Base-by-base conservation (phyloP, 2,329 filamentous ascomycete species). In the Calonectria leucothoes region DNA sequence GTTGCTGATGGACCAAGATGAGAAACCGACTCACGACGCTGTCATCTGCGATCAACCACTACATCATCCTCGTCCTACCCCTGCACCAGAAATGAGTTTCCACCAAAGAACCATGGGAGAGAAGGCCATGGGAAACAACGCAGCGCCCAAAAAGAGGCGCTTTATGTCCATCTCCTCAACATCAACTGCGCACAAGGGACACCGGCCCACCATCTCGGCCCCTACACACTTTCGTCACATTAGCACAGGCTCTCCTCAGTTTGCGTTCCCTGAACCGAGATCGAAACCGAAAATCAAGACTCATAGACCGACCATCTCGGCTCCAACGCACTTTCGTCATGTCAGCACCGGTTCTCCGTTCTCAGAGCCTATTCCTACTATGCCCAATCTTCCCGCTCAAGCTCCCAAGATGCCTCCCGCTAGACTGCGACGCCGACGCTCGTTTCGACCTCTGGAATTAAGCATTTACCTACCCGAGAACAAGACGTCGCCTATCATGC, bases 171-270 rank as follows among this genome's bases (percentile, higher is more conserved):
- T 86, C 72, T 83, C 85, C 68, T 84, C 86, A 74, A 84, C 87
- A 72, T 83, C 85, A 66, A 83, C 86, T 52, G 84, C 87, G 79
- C 89, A 61, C 23, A 61, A 39, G 55, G 31, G 55, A 27, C 55
- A 87, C 82, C 86, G 89, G 82, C 88, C 88, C 81, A 85, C 86
- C 73, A 93, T 93, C 78, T 92, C 91, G 51, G 86, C 86, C 25
- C 91, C 91, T 4, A 88, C 88, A 61, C 86, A 93, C 81, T 93
- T 93, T 78, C 89, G 88, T 59, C 91, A 93, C 83, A 77, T 93
- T 63, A 84, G 88, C 69, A 89, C 88, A 23, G 86, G 85, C 59
- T 83, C 86, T n/a, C 84, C 84, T 70, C 84, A 86, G 61, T 83
- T 85, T 66, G 35, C 66, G 33, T 64, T 69, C 37, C 49, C 57